Evolutionary conservation across 805 yeast species (phyloP).

Genomic region (Pichia cephalocereana): DNA sequence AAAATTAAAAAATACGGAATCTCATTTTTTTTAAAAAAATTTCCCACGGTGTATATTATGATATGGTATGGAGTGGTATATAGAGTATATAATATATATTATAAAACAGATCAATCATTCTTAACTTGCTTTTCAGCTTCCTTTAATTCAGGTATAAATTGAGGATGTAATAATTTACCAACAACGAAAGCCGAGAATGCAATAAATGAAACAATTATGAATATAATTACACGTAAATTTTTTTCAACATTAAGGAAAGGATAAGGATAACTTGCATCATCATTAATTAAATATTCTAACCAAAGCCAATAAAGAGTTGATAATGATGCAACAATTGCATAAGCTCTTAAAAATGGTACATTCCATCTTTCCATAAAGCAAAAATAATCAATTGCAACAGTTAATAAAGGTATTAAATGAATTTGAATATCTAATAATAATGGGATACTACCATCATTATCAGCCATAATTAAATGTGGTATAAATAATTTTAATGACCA

Average conservation of each 20-base stretch:
- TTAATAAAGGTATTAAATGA: conserved; percentile 49
- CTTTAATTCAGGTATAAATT: conserved; percentile 5
- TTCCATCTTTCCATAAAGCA: conserved; percentile 40
- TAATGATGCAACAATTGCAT: conserved; percentile 29
- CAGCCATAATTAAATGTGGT: conserved; percentile 36
- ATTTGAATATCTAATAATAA: conserved; percentile 44
- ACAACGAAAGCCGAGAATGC: conserved; percentile 25
- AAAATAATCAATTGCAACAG: conserved; percentile 47
- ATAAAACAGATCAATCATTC: too few species aligned
- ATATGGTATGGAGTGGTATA: too few species aligned
- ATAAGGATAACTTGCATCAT: conserved; percentile 45
- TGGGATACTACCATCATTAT: conserved; percentile 31
- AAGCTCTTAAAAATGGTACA: conserved; percentile 27
- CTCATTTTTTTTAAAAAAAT: too few species aligned
- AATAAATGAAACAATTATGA: conserved; percentile 33
- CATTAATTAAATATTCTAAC: conserved; percentile 41
- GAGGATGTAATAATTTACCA: conserved; percentile 16
- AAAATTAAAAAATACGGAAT: too few species aligned
- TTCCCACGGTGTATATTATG: too few species aligned
- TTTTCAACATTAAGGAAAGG: conserved; percentile 52
- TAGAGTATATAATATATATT: too few species aligned
- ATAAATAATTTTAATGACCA: conserved; percentile 59
- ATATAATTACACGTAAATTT: conserved; percentile 37
- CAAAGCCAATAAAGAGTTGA: conserved; percentile 45
- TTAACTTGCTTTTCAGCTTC: conserved; percentile 3